Base-by-base conservation (phyloP, 495 filamentous ascomycete genomes). In the Penicillium pancosmium region DNA sequence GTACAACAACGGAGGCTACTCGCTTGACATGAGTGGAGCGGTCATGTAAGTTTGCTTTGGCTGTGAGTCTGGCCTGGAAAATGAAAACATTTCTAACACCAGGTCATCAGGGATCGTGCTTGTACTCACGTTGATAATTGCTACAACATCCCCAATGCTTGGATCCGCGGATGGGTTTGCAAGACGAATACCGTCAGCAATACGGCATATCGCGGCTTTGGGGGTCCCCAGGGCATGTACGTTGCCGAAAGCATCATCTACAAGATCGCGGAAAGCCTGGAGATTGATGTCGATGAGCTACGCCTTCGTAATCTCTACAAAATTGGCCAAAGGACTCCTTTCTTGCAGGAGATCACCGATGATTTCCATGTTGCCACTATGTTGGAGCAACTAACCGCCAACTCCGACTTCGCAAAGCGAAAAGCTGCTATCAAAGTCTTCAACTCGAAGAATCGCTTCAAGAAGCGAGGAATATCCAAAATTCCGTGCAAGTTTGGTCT, bases 21-120 rank as follows among this genome's bases (percentile, higher is more conserved):
- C 41, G 6, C 41, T 44, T 18, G 41, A 44, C n/a, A 44, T 44
- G 41, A 44, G n/a, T 44, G 41, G 41, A 44, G 41, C 41, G n/a
- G 41, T 44, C 41, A 44, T 44, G 41, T 44, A 44, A 44, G 41
- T 44, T 1, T 38, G 36, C 11, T 9, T 9, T 38, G 2, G 15
- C 11, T 38, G 36, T 13, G 15, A 4, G 5, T 38, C 2, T 38
- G 8, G 6, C 27, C 27, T 13, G 12, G 4, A 12, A 13, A 4
- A 38, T 38, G 11, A 6, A 38, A n/a, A 13, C 4, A 12, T 12
- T 5, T 1, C 36, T 44, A 10, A 44, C 7, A 44, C 0, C 1
- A 19, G 8, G 2, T 18, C 5, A 44, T 16, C 16, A 44, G 41
- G 41, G 41, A 44, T 19, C 41, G 41, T 5, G 41, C 41, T 19